Percentiles rank a stretch among this genome's conserved stretches.
Evolutionary conservation across 2,329 filamentous ascomycete species (phyloP).

Genomic region (Arthrocladium fulminans): DNA sequence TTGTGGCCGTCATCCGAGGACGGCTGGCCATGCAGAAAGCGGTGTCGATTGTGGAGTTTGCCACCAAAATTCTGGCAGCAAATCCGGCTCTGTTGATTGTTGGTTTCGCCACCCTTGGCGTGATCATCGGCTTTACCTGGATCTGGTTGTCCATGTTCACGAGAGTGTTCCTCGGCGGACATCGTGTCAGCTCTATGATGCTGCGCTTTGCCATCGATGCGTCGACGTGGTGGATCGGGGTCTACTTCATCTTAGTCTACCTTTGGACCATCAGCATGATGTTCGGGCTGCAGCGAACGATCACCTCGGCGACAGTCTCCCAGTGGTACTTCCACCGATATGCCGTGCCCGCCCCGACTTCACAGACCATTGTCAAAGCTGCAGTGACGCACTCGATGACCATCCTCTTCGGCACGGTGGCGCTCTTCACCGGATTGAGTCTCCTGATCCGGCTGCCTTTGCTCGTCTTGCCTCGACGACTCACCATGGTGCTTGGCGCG

Average conservation of each 20-base stretch:
- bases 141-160: constrained; percentile 95
- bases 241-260: constrained; percentile 86
- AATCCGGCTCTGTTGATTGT: constrained; percentile 75
- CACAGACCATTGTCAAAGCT: constrained; percentile 70
- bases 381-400: constrained; percentile 73
- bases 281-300: constrained; percentile 78
- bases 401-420: constrained; percentile 86
- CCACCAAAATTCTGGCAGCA: constrained; percentile 74
- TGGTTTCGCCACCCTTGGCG: constrained; percentile 66
- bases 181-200: constrained; percentile 51
- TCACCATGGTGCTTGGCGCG: constrained; percentile 60
- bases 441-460: constrained; percentile 76
- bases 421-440: constrained; percentile 72
- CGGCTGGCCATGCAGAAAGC: constrained; percentile 74
- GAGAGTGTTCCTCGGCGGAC: constrained; percentile 85
- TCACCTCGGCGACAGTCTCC: constrained; percentile 87
- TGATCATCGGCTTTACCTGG: constrained; percentile 87
- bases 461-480: constrained; percentile 67
- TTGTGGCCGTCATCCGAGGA: constrained; percentile 72
- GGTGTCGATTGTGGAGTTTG: constrained; percentile 84
- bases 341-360: constrained; percentile 65
- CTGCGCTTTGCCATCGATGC: constrained; percentile 70
- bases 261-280: constrained; percentile 88
- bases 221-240: constrained; percentile 91
- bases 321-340: constrained; percentile 99